phyloP scores from a whole-genome alignment of 257 asterid species.

The Plectranthus barbatus region DNA sequence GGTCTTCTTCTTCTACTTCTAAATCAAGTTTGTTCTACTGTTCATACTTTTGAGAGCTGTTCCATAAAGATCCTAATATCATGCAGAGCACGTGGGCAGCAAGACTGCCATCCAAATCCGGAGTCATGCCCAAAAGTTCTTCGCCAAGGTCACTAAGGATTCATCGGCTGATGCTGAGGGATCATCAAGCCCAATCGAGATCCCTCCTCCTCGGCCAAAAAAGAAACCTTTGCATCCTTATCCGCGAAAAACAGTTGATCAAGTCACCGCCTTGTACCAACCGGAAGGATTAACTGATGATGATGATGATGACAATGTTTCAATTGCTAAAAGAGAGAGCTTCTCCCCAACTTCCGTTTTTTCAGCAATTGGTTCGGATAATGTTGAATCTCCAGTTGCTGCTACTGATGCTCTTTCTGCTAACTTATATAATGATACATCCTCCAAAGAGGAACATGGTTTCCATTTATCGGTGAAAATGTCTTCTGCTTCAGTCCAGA shows the following conservation, averaged over 20 bases:
- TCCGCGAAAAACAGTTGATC: constrained; percentile 57
- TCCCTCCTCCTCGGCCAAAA: constrained; percentile 97
- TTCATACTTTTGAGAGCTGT: not conserved
- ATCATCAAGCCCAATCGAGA: constrained; percentile 40
- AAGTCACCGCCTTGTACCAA: constrained; percentile 16
- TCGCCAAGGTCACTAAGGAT: constrained; percentile 70
- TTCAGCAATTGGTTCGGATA: constrained; percentile 40
- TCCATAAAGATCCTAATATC: not conserved
- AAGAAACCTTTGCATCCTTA: constrained; percentile 81
- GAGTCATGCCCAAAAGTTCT: constrained; percentile 89
- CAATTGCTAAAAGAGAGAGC: constrained; percentile 31
- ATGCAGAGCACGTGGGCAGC: constrained; percentile 70
- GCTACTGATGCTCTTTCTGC: constrained; percentile 43
- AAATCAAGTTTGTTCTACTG: not conserved
- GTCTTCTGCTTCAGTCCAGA: constrained; percentile 14
- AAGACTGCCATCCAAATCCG: constrained; percentile 88
- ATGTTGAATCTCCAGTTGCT: constrained; percentile 30
- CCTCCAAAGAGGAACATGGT: constrained; percentile 25
- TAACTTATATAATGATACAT: constrained; percentile 9
- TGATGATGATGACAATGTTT: too few species aligned
- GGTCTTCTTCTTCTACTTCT: constrained; percentile 8
- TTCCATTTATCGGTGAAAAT: constrained; percentile 20
- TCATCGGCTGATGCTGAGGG: constrained; percentile 42
- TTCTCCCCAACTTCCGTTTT: constrained; percentile 72
- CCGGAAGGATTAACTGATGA: constrained; percentile 21